phyloP scores from a whole-genome alignment of 176 grass and related monocot genomes.

The Rhipidocladum racemiflorum region DNA sequence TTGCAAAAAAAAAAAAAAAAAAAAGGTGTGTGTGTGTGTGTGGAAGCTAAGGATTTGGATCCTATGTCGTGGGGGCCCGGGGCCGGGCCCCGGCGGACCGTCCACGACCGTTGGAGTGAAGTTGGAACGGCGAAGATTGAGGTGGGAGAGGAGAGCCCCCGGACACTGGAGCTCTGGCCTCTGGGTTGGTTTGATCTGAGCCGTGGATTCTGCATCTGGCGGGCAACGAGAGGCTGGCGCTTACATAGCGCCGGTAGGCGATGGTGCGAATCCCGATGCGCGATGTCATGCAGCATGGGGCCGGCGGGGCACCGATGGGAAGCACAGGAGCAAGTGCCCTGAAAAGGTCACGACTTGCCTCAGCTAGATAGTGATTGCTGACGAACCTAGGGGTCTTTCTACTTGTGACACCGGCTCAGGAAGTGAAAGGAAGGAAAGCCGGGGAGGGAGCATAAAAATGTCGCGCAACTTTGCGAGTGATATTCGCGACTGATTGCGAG shows the following conservation, averaged over 20 bases:
- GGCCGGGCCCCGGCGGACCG: neutral
- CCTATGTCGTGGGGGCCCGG: too few species aligned
- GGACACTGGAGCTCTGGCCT: neutral
- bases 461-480: neutral
- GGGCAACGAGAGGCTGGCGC: too few species aligned
- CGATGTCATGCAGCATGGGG: neutral
- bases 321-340: conserved; percentile 23
- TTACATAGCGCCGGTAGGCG: neutral
- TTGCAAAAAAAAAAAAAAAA: neutral
- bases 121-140: neutral
- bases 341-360: conserved; percentile 15
- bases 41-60: neutral
- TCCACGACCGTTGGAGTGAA: neutral
- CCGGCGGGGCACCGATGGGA: neutral
- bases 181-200: neutral
- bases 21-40: too few species aligned
- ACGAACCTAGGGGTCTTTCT: conserved; percentile 23
- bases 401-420: conserved; percentile 26
- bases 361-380: conserved; percentile 27
- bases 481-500: neutral
- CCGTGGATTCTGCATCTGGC: neutral
- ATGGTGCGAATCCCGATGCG: neutral
- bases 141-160: neutral
- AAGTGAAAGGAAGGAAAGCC: conserved; percentile 1
- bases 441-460: conserved; percentile 10